These are phyloP conservation scores for Aspergillus haitiensis DNA, from an alignment of 495 filamentous ascomycete genomes.

Conservation along the genomic window DNA sequence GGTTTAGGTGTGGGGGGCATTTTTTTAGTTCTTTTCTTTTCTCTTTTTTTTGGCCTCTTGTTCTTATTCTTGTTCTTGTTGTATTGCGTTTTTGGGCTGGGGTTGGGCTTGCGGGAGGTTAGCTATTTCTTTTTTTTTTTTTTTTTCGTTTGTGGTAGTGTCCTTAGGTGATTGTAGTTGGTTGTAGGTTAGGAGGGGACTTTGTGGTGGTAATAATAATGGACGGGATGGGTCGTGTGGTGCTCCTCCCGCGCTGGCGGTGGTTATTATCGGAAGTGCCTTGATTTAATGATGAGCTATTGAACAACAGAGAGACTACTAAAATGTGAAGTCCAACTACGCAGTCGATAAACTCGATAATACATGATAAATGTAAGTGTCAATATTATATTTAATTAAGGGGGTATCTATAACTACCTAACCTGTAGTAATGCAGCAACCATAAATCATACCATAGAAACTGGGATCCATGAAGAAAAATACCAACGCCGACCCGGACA, in stretches of 20 bases:
- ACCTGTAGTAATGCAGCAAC: too few relatives aligned
- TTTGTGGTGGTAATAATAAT: not conserved
- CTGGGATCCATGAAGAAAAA: too few relatives aligned
- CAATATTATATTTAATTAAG: not conserved
- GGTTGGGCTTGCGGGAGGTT: not conserved
- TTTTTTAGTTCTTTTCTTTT: constrained; percentile 21
- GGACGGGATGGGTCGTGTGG: too few relatives aligned
- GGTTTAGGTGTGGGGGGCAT: constrained; percentile 30
- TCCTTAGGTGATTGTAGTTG: not conserved
- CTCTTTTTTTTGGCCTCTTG: constrained; percentile 26
- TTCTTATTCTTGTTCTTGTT: constrained; percentile 1
- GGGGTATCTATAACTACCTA: not conserved
- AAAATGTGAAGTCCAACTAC: too few relatives aligned
- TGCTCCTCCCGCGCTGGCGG: too few relatives aligned
- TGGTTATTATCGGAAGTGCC: not conserved
- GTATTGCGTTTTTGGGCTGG: constrained; percentile 2
- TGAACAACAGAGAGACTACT: not conserved
- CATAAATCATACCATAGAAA: too few relatives aligned
- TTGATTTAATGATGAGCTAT: not conserved
- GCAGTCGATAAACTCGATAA: too few relatives aligned
- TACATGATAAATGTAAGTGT: too few relatives aligned
- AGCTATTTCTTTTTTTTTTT: constrained; percentile 3
- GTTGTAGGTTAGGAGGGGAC: not conserved
- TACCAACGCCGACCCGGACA: too few relatives aligned
- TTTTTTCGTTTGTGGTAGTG: not conserved